Base-by-base conservation (phyloP, 2,329 filamentous ascomycete species). In the Epichloe baconii region DNA sequence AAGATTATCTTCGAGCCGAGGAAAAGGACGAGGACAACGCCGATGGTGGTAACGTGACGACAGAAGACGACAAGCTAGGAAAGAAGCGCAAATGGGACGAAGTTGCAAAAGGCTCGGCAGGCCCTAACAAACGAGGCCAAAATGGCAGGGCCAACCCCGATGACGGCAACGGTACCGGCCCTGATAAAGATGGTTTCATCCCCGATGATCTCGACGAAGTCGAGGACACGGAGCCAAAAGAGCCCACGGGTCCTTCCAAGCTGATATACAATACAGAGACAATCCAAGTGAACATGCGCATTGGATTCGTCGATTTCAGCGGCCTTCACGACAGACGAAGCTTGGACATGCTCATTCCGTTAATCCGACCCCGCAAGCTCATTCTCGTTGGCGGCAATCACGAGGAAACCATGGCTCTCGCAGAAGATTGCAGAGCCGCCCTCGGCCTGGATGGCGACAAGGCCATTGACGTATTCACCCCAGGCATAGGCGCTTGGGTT, bases 21-120 rank as follows among this genome's bases (percentile, higher is more conserved):
- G 93, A 97, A 67, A 83, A 88, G 52, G 88, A 95, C 52, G 78
- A 81, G 17, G 84, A 87, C 41, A 80, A 79, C 12, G 79, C 83
- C 48, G 81, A 83, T 47, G 59, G 57, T 17, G 50, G 56, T 7
- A 59, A 61, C 31, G 37, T 65, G 15, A 58, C 62, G 15, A 55
- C 79, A 52, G 68, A 70, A 35, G 75, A 84, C 56, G 79, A 80
- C 48, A 79, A 78, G 44, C 76, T 95, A 19, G 93, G 91, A 17
- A 90, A 91, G 71, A 98, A 98, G 69, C 80, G 93, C 54, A 94
- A 88, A 66, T 97, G 91, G 88, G 87, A 91, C 57, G 88, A 94
- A 54, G 70, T 66, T 37, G 58, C 55, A n/a, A 67, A 66, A 55
- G 61, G 56, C 23, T 55, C 52, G 19, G 52, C 53, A 2, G 73